These are phyloP conservation scores for Yarrowia sp. DNA, from an alignment of 805 yeast genomes.

Conservation along the genomic window DNA sequence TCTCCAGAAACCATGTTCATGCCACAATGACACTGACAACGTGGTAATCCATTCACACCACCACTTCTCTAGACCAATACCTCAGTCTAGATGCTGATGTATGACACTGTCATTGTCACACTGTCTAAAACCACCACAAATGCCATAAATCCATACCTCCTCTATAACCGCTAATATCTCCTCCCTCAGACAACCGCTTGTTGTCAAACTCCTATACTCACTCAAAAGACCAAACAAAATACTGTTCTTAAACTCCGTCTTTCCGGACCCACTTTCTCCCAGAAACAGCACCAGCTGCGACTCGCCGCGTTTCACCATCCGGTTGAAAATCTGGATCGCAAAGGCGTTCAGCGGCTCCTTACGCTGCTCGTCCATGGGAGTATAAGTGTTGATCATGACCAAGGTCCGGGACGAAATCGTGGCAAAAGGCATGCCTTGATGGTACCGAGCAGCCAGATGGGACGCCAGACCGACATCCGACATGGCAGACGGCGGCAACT, in stretches of 20 bases:
- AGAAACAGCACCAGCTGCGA: conserved; percentile 39
- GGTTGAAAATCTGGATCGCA: conserved; percentile 23
- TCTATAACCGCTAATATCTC: too few species aligned
- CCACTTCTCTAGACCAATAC: too few species aligned
- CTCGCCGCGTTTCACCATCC: conserved; percentile 21
- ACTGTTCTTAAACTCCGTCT: conserved; percentile 41
- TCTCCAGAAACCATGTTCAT: too few species aligned
- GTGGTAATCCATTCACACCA: too few species aligned
- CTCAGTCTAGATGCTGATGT: too few species aligned
- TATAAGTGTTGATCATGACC: conserved; percentile 43
- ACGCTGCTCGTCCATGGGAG: conserved; percentile 31
- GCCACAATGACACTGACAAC: too few species aligned
- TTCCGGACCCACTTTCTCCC: conserved; percentile 45
- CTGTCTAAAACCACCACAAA: too few species aligned
- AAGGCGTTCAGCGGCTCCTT: conserved; percentile 24
- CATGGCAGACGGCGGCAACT: conserved; percentile 40
- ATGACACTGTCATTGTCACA: too few species aligned
- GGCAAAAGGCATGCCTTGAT: conserved; percentile 44
- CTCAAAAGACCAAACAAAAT: conserved; percentile 35
- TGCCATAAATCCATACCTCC: too few species aligned
- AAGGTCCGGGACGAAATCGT: conserved; percentile 42
- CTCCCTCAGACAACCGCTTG: background rate
- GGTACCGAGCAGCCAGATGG: conserved; percentile 45
- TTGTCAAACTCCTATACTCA: background rate
- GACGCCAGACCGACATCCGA: conserved; percentile 44